Evolutionary conservation across 441 rosid species (phyloP).

Genomic region (Macaranga tanarius): DNA sequence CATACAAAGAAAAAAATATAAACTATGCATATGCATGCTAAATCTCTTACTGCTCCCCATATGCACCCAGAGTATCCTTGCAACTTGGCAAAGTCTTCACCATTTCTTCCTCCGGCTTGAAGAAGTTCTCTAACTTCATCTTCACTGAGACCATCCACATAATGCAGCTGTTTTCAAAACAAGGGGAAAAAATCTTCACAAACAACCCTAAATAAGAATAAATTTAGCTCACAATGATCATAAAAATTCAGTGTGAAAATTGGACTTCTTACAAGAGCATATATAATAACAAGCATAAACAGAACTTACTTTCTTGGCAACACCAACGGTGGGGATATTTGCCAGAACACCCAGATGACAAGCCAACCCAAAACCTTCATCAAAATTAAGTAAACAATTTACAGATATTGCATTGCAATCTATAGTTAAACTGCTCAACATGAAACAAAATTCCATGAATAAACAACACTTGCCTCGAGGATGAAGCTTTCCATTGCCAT

Average conservation of each 20-base stretch:
- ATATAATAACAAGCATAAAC: background rate
- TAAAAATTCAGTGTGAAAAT: background rate
- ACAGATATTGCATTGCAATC: background rate
- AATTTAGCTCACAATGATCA: background rate
- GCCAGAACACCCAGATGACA: constrained; percentile 89
- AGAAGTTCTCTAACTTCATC: constrained; percentile 54
- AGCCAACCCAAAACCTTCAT: constrained; percentile 84
- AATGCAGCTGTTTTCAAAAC: constrained; percentile 59
- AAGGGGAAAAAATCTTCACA: background rate
- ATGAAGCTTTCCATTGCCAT: constrained; percentile 94
- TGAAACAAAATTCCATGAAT: background rate
- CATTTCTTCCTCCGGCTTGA: constrained; percentile 45
- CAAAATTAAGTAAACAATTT: background rate
- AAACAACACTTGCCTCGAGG: constrained; percentile 61
- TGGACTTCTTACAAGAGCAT: background rate
- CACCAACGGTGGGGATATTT: constrained; percentile 73
- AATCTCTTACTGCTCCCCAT: constrained; percentile 80
- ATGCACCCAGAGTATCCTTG: constrained; percentile 68
- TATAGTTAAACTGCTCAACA: background rate
- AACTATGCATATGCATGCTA: background rate
- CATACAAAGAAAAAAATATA: no score
- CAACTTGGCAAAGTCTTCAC: constrained; percentile 47
- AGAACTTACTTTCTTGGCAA: constrained; percentile 72
- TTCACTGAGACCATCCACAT: constrained; percentile 79
- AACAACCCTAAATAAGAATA: background rate